phyloP scores from a whole-genome alignment of 768 basidiomycete species.

The Boletellus ananas region DNA sequence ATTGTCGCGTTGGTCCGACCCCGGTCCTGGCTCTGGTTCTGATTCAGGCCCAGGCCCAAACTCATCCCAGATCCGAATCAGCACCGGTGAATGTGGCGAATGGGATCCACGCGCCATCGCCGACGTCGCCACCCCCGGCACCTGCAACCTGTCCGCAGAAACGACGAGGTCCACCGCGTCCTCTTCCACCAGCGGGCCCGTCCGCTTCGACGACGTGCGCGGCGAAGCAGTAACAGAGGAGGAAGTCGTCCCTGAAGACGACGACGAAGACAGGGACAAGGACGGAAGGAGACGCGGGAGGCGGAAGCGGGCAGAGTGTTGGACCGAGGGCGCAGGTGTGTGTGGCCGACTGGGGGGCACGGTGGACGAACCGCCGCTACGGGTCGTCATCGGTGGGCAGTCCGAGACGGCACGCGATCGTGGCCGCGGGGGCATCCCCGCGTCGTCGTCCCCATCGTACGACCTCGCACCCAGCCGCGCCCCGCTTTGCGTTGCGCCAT shows the following conservation, averaged over 20 bases:
- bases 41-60: not conserved
- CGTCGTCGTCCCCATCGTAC: conserved; percentile 6
- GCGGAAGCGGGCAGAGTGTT: conserved; percentile 7
- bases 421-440: conserved; percentile 9
- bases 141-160: conserved; percentile 14
- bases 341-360: not conserved
- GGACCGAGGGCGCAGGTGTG: not conserved
- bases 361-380: conserved; percentile 10
- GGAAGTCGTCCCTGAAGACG: not conserved
- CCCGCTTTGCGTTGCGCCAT: conserved; percentile 27
- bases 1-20: too few species aligned
- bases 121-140: not conserved
- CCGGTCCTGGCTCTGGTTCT: not conserved
- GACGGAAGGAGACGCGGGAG: conserved; percentile 10
- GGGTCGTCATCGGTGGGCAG: conserved; percentile 5
- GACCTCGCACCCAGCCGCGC: not conserved
- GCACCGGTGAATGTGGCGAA: conserved; percentile 17
- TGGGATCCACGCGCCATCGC: conserved; percentile 10
- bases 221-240: not conserved
- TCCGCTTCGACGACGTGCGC: conserved; percentile 5
- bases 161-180: conserved; percentile 91
- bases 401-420: conserved; percentile 5
- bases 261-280: not conserved
- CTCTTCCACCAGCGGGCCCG: conserved; percentile 28
- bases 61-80: conserved; percentile 29